A percentile compares a stretch with the other conserved stretches of the same genome.
These are phyloP conservation scores for Ramaria rubella DNA, from an alignment of 768 basidiomycete species.

Conservation along the genomic window DNA sequence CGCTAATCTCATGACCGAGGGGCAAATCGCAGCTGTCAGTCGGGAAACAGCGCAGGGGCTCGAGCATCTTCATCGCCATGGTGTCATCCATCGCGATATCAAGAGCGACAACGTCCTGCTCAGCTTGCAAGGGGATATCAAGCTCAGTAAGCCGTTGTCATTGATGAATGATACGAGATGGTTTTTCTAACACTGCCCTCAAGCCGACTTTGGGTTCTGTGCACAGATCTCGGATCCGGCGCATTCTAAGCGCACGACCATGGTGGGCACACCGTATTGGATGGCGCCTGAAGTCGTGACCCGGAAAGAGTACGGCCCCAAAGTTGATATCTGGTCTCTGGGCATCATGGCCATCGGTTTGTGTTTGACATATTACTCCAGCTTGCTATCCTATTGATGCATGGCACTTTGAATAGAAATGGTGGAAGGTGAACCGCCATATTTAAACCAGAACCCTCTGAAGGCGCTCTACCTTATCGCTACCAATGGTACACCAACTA, in stretches of 20 bases:
- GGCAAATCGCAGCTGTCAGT: constrained; percentile 95
- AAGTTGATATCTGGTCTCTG: constrained; percentile 96
- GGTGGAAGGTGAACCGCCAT: constrained; percentile 97
- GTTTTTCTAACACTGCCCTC: constrained; percentile 11
- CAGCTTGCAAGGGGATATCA: constrained; percentile 92
- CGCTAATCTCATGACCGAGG: constrained; percentile 94
- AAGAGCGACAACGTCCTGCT: constrained; percentile 97
- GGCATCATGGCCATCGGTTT: constrained; percentile 95
- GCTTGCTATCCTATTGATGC: not conserved
- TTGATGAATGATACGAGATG: not conserved
- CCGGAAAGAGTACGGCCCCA: constrained; percentile 94
- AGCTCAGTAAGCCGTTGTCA: constrained; percentile 74
- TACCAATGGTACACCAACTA: constrained; percentile 94
- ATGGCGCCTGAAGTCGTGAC: constrained; percentile 99
- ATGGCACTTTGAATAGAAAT: constrained; percentile 54
- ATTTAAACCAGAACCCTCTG: constrained; percentile 92
- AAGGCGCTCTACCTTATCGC: constrained; percentile 98
- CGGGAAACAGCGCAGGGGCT: constrained; percentile 90
- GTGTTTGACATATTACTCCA: constrained; percentile 18
- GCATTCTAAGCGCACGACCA: constrained; percentile 89
- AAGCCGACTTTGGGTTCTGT: constrained; percentile 98
- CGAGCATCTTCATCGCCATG: constrained; percentile 90
- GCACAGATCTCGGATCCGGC: constrained; percentile 91
- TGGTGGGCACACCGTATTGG: constrained; percentile 99
- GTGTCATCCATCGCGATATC: constrained; percentile 98